Evolutionary conservation across 2,329 filamentous ascomycete genomes (phyloP), one percentile per base, ranked within the genome.

Genomic region (Pyrenophora teres): DNA sequence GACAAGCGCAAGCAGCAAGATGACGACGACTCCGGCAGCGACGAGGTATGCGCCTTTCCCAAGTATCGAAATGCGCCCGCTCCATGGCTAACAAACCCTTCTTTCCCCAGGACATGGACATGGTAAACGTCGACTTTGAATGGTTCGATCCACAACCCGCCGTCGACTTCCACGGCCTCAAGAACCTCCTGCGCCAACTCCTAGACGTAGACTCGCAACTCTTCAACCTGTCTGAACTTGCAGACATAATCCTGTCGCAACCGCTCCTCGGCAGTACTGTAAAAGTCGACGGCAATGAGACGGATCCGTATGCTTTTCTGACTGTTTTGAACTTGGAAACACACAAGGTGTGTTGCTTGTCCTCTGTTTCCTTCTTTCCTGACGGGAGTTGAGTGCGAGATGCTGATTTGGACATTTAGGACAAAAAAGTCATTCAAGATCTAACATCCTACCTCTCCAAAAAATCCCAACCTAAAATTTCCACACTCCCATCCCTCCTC

Each of bases 101-200:
- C 30, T 12, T 53, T 9, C 30, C 12, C 53, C 41, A 96, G 90
- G 90, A 96, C 68, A 88, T 92, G 68, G 89, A 96, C 71, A 88
- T 93, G 73, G 86, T 99, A 60, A 88, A 97, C 70, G 92, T 97
- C 51, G 93, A 97, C 61, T 99, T 99, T 68, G 94, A 99, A 78
- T 97, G 92, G 89, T 99, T 97, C 79, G 95, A 97, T 76, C 96
- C 93, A 57, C 88, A 94, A 65, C 82, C 89, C 2, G 85, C 89
- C 6, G 83, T 96, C 65, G 94, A 99, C 75, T 97, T 97, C 75
- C 93, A 97, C 76, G 94, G 94, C 52, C 84, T 95, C 64, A 97
- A 97, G 75, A 88, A 86, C 8, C 85, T 99, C 6, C 77, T 97
- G 53, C 89, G 93, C 54, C 94, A 99, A 75, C 85, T 99, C 36